These are phyloP conservation scores for Gossypium davidsonii DNA, from an alignment of 441 rosid genomes.

Conservation along the genomic window DNA sequence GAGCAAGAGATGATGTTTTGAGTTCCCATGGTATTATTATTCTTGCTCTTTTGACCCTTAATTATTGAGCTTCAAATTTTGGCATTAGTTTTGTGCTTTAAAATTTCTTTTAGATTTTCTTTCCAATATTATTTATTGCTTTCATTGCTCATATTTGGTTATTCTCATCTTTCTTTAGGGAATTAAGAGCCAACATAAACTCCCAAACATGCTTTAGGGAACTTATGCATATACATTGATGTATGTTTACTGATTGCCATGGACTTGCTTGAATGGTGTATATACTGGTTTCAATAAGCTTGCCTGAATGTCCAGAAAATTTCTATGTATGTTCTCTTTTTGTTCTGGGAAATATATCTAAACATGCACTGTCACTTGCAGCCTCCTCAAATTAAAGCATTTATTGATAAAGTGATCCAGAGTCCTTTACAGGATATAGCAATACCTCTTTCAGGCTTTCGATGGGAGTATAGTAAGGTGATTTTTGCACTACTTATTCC, in stretches of 20 bases:
- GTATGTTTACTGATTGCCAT: background rate
- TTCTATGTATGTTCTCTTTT: background rate
- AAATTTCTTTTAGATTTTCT: background rate
- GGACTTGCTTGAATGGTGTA: background rate
- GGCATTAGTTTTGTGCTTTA: background rate
- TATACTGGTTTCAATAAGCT: background rate
- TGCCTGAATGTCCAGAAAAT: background rate
- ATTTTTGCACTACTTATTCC: slow-evolving; percentile 7
- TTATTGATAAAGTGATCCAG: slow-evolving; percentile 91
- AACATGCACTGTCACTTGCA: slow-evolving; percentile 31
- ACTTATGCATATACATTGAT: background rate
- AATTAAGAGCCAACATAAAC: background rate
- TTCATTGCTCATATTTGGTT: background rate
- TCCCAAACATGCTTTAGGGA: background rate
- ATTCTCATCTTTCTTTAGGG: background rate
- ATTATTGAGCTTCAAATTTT: background rate
- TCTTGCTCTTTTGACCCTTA: background rate
- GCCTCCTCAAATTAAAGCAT: slow-evolving; percentile 86
- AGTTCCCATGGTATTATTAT: slow-evolving; percentile 3
- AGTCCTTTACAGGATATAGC: slow-evolving; percentile 95
- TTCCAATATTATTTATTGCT: background rate
- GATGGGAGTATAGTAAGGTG: slow-evolving; percentile 93
- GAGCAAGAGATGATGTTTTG: background rate
- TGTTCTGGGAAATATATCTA: slow-evolving; percentile 11
- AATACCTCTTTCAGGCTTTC: slow-evolving; percentile 95